phyloP scores from a whole-genome alignment of 1,284 basidiomycete genomes.

The Trichosporon sp. region DNA sequence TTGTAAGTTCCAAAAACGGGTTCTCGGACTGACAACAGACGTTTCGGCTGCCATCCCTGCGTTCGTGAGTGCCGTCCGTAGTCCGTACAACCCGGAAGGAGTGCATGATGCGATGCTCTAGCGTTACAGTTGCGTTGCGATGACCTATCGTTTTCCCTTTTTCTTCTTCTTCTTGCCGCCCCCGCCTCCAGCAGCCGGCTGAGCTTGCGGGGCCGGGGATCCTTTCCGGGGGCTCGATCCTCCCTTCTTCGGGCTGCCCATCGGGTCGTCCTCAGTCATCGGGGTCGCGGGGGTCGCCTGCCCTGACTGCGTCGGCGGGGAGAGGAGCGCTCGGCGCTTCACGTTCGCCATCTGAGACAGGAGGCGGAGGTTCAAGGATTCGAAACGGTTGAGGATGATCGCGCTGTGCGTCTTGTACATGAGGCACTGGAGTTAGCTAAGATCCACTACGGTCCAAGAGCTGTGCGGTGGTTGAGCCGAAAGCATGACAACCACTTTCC shows the following conservation, averaged over 20 bases:
- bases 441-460: too few relatives aligned
- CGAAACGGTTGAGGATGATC: slow-evolving; percentile 91
- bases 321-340: slow-evolving; percentile 29
- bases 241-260: slow-evolving; percentile 26
- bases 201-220: slow-evolving; percentile 22
- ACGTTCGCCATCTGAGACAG: slow-evolving; percentile 50
- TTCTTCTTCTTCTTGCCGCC: slow-evolving; percentile 40
- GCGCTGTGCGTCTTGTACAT: slow-evolving; percentile 93
- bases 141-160: slow-evolving; percentile 36
- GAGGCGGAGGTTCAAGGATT: slow-evolving; percentile 72
- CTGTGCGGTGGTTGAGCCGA: too few relatives aligned
- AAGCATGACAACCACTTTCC: neutral
- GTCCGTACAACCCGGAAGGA: slow-evolving; percentile 11
- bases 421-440: slow-evolving; percentile 66
- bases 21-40: too few relatives aligned
- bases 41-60: too few relatives aligned
- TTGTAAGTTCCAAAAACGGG: too few relatives aligned
- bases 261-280: slow-evolving; percentile 32
- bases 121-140: slow-evolving; percentile 7
- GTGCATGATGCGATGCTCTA: slow-evolving; percentile 18
- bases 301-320: slow-evolving; percentile 5
- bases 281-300: slow-evolving; percentile 20
- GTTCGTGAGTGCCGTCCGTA: neutral
- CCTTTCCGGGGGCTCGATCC: slow-evolving; percentile 18
- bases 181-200: slow-evolving; percentile 21